These are phyloP conservation scores for Trichophyton mentagrophytes DNA, from an alignment of 2,329 filamentous ascomycete species.

Conservation along the genomic window DNA sequence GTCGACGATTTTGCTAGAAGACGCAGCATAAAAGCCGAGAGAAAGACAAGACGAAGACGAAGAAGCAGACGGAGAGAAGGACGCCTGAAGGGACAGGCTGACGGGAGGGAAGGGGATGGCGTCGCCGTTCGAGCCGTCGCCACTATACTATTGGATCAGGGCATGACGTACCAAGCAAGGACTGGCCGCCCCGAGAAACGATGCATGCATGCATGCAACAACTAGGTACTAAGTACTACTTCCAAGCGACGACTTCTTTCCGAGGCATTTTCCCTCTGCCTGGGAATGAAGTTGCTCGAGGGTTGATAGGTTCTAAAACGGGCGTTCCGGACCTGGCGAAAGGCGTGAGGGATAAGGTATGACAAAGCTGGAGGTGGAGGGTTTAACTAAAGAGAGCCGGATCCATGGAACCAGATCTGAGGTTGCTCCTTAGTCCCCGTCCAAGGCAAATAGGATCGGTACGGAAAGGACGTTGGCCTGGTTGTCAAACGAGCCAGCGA, in stretches of 20 bases:
- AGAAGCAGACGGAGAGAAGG: neutral
- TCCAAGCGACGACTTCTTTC: no score
- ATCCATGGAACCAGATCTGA: neutral
- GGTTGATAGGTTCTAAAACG: neutral
- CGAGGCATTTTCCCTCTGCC: no score
- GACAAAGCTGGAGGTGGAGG: neutral
- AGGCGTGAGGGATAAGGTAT: neutral
- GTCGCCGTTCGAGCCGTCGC: conserved; percentile 14
- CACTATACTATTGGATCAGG: conserved; percentile 13
- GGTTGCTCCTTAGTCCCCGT: neutral
- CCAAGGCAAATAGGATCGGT: neutral
- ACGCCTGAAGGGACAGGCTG: neutral
- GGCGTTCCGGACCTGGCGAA: neutral
- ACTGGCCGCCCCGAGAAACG: neutral
- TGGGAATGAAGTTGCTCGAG: no score
- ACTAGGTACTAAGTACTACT: no score
- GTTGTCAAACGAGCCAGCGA: no score
- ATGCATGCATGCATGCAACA: neutral
- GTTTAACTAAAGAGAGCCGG: neutral
- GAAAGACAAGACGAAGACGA: neutral
- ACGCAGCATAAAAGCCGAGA: neutral
- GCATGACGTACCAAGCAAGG: neutral
- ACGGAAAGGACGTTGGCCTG: neutral
- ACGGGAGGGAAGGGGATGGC: conserved; percentile 5
- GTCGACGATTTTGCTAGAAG: neutral